Conservation (phyloP, 2,329 filamentous ascomycete genomes). For the Cytospora paraplurivora region DNA sequence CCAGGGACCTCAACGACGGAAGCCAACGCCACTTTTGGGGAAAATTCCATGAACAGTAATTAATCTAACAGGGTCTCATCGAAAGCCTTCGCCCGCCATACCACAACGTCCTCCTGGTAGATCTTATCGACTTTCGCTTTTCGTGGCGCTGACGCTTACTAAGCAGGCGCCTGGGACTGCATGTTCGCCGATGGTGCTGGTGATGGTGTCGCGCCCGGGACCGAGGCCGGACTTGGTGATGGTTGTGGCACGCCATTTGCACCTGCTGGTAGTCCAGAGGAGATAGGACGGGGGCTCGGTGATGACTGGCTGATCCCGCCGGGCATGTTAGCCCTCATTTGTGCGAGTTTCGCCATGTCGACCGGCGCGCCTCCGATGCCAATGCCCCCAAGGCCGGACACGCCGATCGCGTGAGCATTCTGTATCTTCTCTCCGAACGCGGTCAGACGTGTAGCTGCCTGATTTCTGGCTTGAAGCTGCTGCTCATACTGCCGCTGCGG, state of each 20-base stretch:
- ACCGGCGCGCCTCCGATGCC: slow-evolving; percentile 39
- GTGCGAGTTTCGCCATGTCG: slow-evolving; percentile 41
- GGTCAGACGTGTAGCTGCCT: slow-evolving; percentile 20
- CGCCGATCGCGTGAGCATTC: slow-evolving; percentile 48
- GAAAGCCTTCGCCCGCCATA: neutral
- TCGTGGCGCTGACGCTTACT: neutral
- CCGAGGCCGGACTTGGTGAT: slow-evolving; percentile 31
- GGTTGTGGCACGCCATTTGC: slow-evolving; percentile 30
- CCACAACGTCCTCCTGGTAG: neutral
- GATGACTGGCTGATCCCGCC: slow-evolving; percentile 39
- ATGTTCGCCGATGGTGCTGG: slow-evolving; percentile 42
- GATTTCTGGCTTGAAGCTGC: slow-evolving; percentile 18
- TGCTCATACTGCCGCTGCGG: slow-evolving; percentile 37
- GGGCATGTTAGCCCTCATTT: slow-evolving; percentile 42
- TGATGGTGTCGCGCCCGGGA: slow-evolving; percentile 33
- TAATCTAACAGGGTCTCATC: slow-evolving; percentile 6
- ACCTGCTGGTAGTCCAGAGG: slow-evolving; percentile 22
- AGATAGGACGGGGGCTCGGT: slow-evolving; percentile 37
- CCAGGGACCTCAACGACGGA: slow-evolving; percentile 66
- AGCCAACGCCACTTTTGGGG: slow-evolving; percentile 40
- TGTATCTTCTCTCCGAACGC: slow-evolving; percentile 31
- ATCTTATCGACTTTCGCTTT: neutral
- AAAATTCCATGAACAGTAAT: slow-evolving; percentile 8
- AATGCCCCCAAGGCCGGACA: slow-evolving; percentile 42
- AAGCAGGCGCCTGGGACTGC: slow-evolving; percentile 33